Evolutionary conservation across 164 flowering plant species (phyloP).

Genomic region (Chimonanthus salicifolius): DNA sequence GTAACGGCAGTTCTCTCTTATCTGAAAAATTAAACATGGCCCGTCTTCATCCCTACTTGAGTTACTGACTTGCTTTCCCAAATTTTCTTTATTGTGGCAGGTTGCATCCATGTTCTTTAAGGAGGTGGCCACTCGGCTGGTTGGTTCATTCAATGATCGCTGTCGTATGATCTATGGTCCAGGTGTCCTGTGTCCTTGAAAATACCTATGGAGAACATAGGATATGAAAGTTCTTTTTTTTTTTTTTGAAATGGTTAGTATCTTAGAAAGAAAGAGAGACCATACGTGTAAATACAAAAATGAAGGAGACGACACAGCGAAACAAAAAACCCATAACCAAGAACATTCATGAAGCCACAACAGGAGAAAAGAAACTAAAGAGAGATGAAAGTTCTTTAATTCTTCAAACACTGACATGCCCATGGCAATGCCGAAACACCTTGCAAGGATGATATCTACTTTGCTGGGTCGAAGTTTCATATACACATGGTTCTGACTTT

Average conservation of each 20-base stretch:
- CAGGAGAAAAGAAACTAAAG: too few species aligned
- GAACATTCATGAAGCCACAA: too few species aligned
- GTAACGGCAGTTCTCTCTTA: too few species aligned
- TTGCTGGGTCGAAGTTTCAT: not conserved
- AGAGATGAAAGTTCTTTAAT: not conserved
- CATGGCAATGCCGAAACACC: not conserved
- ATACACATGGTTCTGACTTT: not conserved
- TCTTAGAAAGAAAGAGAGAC: too few species aligned
- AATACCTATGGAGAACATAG: slow-evolving; percentile 42
- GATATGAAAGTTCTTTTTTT: slow-evolving; percentile 8
- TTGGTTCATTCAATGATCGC: slow-evolving; percentile 70
- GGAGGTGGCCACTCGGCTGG: slow-evolving; percentile 77
- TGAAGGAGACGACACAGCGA: too few species aligned
- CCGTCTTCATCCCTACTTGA: not conserved
- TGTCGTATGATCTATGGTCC: slow-evolving; percentile 91
- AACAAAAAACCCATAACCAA: too few species aligned
- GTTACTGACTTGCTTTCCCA: not conserved
- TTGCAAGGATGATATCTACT: not conserved
- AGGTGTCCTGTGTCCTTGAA: slow-evolving; percentile 57
- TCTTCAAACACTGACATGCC: not conserved
- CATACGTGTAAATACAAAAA: too few species aligned
- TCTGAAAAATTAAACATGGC: not conserved
- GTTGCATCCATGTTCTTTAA: slow-evolving; percentile 83
- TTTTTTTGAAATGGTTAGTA: too few species aligned
- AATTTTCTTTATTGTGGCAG: slow-evolving; percentile 29